Percentiles rank a stretch among this genome's conserved stretches.
Evolutionary conservation across 495 filamentous ascomycete species (phyloP).

Genomic region (Ascodesmis nigricans): DNA sequence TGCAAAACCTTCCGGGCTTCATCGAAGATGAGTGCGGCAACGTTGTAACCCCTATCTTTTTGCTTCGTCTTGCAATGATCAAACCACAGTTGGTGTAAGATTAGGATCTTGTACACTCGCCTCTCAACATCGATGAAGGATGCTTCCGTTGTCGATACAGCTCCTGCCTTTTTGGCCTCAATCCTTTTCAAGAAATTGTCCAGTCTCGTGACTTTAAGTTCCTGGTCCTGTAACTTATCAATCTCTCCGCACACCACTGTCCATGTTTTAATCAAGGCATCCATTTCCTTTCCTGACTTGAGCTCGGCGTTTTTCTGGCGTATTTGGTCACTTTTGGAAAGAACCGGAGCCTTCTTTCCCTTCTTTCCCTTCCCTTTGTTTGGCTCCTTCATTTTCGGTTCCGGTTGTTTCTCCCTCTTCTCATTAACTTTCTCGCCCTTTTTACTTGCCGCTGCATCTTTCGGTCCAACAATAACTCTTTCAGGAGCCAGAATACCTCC

Average conservation of each 20-base stretch:
- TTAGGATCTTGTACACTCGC: slow-evolving; percentile 23
- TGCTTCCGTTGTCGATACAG: no score
- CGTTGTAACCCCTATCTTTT: slow-evolving; percentile 20
- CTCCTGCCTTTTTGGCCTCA: no score
- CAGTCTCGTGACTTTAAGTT: no score
- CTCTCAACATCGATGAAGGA: slow-evolving; percentile 24
- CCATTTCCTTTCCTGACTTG: slow-evolving; percentile 16
- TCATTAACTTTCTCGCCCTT: slow-evolving; percentile 7
- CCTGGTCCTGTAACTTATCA: no score
- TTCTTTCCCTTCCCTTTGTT: slow-evolving; percentile 5
- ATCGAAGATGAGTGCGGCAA: slow-evolving; percentile 22
- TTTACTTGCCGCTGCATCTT: no score
- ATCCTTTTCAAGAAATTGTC: no score
- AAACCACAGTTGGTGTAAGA: slow-evolving; percentile 23
- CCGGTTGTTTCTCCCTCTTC: slow-evolving; percentile 7
- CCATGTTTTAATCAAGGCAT: no score
- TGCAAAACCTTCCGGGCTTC: slow-evolving; percentile 12
- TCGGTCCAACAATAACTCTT: slow-evolving; percentile 18
- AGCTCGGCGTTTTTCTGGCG: slow-evolving; percentile 13
- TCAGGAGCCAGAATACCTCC: slow-evolving; percentile 34
- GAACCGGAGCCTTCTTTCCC: slow-evolving; percentile 10
- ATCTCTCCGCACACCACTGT: no score
- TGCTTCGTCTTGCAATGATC: slow-evolving; percentile 20
- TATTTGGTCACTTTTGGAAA: slow-evolving; percentile 14
- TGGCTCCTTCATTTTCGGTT: no score